These are phyloP conservation scores for Thelephora aurantiotincta DNA, from an alignment of 768 basidiomycete species.

Conservation along the genomic window DNA sequence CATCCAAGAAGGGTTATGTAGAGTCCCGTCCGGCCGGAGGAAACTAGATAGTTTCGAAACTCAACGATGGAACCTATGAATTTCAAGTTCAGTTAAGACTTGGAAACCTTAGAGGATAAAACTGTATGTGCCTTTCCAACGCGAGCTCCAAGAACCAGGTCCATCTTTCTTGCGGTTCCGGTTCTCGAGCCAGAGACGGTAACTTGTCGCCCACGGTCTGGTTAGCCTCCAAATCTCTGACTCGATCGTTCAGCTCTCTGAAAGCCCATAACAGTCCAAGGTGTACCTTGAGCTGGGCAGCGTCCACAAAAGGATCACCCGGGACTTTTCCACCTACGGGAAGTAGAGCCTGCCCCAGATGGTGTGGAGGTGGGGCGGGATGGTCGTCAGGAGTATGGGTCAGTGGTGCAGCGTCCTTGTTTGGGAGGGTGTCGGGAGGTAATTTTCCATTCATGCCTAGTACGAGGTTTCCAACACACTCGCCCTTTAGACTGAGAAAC, in stretches of 20 bases:
- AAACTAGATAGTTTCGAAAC: not conserved
- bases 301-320: no score
- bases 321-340: no score
- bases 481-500: no score
- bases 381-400: no score
- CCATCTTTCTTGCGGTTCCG: conserved; percentile 20
- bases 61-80: not conserved
- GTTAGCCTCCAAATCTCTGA: conserved; percentile 16
- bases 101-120: no score
- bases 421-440: no score
- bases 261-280: conserved; percentile 21
- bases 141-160: conserved; percentile 26
- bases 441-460: no score
- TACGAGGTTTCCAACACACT: no score
- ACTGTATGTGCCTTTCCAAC: conserved; percentile 17
- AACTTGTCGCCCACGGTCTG: conserved; percentile 11
- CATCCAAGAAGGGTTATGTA: not conserved
- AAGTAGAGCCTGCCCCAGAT: no score
- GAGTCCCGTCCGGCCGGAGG: not conserved
- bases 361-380: no score
- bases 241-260: conserved; percentile 13
- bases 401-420: no score
- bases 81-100: not conserved
- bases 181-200: conserved; percentile 5
- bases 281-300: conserved; percentile 22